phyloP scores from a whole-genome alignment of 1,139 yeast species.

The Hanseniaspora gamundiae region DNA sequence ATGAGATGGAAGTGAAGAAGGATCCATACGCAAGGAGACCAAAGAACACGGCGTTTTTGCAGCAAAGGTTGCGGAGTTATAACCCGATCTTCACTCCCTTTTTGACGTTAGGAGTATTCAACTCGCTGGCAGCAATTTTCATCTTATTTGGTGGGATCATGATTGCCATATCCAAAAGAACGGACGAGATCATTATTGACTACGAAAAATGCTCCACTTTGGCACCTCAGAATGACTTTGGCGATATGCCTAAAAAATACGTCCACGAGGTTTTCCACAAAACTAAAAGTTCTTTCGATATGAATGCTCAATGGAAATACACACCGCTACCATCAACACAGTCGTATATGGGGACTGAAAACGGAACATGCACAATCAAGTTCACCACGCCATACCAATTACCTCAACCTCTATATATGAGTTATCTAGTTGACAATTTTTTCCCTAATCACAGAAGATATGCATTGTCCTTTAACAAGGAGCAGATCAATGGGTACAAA shows the following conservation, averaged over 20 bases:
- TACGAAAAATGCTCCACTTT: constrained; percentile 59
- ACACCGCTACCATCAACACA: constrained; percentile 27
- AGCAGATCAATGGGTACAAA: constrained; percentile 61
- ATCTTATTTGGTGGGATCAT: constrained; percentile 89
- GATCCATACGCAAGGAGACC: constrained; percentile 47
- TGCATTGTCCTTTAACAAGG: constrained; percentile 83
- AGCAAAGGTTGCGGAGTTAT: constrained; percentile 43
- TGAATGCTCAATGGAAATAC: constrained; percentile 57
- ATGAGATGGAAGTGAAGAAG: constrained; percentile 22
- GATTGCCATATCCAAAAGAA: constrained; percentile 65
- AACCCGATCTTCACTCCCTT: constrained; percentile 84
- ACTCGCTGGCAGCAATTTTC: constrained; percentile 66
- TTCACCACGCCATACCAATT: constrained; percentile 67
- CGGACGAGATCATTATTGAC: constrained; percentile 71
- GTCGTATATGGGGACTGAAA: constrained; percentile 28
- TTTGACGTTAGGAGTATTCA: constrained; percentile 72
- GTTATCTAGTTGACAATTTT: constrained; percentile 72
- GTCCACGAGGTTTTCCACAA: constrained; percentile 40
- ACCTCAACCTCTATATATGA: constrained; percentile 65
- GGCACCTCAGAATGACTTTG: constrained; percentile 44
- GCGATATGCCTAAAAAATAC: constrained; percentile 50
- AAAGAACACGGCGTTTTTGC: constrained; percentile 58
- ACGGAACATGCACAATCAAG: constrained; percentile 60
- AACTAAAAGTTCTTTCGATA: constrained; percentile 21
- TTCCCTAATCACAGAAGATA: constrained; percentile 90